These are phyloP conservation scores for Aciculosporium take DNA, from an alignment of 2,329 filamentous ascomycete genomes.

Conservation along the genomic window DNA sequence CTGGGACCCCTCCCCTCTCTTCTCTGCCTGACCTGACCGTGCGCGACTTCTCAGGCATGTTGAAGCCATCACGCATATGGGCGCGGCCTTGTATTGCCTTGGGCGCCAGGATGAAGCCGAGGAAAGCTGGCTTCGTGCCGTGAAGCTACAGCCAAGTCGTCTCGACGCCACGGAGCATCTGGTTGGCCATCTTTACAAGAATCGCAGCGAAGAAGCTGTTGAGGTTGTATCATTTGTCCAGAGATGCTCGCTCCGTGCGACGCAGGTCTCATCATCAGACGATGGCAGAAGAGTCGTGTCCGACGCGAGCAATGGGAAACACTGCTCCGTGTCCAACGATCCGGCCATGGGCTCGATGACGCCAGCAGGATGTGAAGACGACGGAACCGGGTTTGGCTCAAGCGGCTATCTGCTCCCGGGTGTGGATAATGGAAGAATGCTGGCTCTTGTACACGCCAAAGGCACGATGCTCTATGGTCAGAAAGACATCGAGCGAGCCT, in stretches of 20 bases:
- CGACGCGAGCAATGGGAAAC: not conserved
- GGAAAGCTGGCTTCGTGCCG: constrained; percentile 70
- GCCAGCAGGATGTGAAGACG: not conserved
- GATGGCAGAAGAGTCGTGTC: not conserved
- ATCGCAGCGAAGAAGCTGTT: constrained; percentile 72
- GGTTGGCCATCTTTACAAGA: constrained; percentile 73
- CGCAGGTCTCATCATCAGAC: not conserved
- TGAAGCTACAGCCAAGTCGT: constrained; percentile 71
- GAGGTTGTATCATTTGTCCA: constrained; percentile 79
- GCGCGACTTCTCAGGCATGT: constrained; percentile 48
- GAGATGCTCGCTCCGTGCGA: constrained; percentile 39
- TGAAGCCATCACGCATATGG: constrained; percentile 86
- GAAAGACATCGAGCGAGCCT: constrained; percentile 67
- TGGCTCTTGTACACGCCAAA: constrained; percentile 91
- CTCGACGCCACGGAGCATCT: constrained; percentile 93
- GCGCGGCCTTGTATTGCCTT: constrained; percentile 74
- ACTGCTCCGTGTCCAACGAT: not conserved
- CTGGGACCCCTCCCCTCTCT: constrained; percentile 18
- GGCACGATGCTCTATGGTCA: constrained; percentile 95
- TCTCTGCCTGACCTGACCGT: constrained; percentile 4
- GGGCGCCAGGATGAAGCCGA: constrained; percentile 74
- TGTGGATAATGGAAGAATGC: constrained; percentile 78
- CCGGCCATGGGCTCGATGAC: not conserved
- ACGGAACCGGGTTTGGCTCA: constrained; percentile 17
- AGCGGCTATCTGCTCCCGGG: constrained; percentile 69